Conservation (phyloP, 1,284 basidiomycete species). For the Cutaneotrichosporon mucoides region DNA sequence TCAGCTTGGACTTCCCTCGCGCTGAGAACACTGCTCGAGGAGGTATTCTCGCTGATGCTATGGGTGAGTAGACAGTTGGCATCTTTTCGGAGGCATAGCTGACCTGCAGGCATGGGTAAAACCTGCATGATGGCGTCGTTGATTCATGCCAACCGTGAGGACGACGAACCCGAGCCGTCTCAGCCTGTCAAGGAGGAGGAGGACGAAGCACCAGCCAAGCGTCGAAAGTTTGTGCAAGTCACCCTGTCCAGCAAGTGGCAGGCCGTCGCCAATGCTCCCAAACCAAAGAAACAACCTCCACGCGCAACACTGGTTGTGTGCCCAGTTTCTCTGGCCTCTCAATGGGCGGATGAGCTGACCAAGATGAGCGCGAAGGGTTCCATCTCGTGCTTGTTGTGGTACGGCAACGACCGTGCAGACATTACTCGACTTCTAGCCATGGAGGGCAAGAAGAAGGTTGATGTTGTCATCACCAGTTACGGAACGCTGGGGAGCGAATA, state of each 20-base stretch:
- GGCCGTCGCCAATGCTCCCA: slow-evolving; percentile 31
- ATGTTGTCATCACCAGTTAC: slow-evolving; percentile 86
- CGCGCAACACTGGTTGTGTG: slow-evolving; percentile 84
- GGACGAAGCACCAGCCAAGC: slow-evolving; percentile 31
- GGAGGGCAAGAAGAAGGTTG: slow-evolving; percentile 55
- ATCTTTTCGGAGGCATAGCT: slow-evolving; percentile 3
- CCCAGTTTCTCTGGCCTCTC: slow-evolving; percentile 81
- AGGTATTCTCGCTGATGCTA: slow-evolving; percentile 49
- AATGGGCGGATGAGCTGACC: slow-evolving; percentile 86
- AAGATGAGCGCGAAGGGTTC: slow-evolving; percentile 62
- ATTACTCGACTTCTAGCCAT: slow-evolving; percentile 61
- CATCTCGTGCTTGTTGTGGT: slow-evolving; percentile 67
- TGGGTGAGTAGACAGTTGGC: slow-evolving; percentile 45
- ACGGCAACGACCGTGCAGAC: slow-evolving; percentile 75
- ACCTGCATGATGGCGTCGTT: slow-evolving; percentile 86
- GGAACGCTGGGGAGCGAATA: slow-evolving; percentile 82
- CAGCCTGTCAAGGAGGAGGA: slow-evolving; percentile 17
- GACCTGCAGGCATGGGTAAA: slow-evolving; percentile 84
- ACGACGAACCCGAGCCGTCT: slow-evolving; percentile 21
- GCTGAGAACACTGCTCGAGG: slow-evolving; percentile 75
- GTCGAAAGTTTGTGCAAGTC: slow-evolving; percentile 46
- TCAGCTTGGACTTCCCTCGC: slow-evolving; percentile 80
- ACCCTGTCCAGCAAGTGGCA: slow-evolving; percentile 48
- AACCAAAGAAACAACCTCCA: slow-evolving; percentile 25
- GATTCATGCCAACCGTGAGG: slow-evolving; percentile 70